phyloP scores from a whole-genome alignment of 305 asterid species.

The Caryopteris hybrid region DNA sequence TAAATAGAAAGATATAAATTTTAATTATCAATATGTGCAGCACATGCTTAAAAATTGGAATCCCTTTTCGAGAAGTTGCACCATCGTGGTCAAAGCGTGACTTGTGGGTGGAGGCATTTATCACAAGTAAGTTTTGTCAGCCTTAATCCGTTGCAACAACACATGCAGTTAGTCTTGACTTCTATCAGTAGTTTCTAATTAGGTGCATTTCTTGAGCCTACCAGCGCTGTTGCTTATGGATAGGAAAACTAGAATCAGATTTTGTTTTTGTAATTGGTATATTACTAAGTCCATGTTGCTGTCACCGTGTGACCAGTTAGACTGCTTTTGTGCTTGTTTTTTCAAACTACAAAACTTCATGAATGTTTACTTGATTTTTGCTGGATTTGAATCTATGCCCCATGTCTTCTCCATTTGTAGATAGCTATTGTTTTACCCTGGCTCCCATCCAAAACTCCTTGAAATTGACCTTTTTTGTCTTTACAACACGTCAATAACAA shows the following conservation, averaged over 20 bases:
- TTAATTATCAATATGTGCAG: conserved; percentile 39
- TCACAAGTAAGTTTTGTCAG: conserved; percentile 55
- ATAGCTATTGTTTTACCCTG: not conserved
- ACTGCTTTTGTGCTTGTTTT: not conserved
- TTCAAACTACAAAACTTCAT: not conserved
- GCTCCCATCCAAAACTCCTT: not conserved
- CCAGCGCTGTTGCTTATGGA: not conserved
- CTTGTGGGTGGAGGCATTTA: conserved; percentile 80
- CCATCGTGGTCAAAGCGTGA: conserved; percentile 85
- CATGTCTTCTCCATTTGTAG: not conserved
- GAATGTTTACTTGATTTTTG: no score
- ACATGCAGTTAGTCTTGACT: not conserved
- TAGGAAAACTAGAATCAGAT: not conserved
- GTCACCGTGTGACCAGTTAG: not conserved
- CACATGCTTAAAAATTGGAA: conserved; percentile 53
- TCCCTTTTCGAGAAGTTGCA: conserved; percentile 76
- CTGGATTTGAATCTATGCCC: not conserved
- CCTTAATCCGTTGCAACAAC: not conserved
- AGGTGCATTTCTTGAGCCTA: not conserved
- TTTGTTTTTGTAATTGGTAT: not conserved
- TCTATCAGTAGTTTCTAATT: not conserved
- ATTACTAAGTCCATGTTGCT: not conserved
- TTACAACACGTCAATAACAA: not conserved
- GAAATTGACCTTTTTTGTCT: not conserved
- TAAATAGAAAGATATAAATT: not conserved